Evolutionary conservation across 371 early-diverging fungal species (phyloP).

Genomic region (Lichtheimia ramosa): DNA sequence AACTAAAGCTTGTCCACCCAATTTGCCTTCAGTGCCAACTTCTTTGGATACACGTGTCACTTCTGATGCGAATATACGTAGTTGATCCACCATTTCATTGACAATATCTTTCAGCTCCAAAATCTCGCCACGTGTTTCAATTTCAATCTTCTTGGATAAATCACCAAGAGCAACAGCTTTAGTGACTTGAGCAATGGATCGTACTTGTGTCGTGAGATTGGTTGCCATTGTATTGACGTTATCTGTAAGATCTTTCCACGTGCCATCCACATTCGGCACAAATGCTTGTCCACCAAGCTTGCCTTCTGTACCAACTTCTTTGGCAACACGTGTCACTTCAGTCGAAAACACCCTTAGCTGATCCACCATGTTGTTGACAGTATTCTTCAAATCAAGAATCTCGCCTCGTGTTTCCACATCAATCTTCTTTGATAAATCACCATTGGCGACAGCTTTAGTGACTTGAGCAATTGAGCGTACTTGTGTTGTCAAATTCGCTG

Average conservation of each 20-base stretch:
- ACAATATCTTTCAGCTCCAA: no score
- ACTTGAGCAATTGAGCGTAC: slow-evolving; percentile 51
- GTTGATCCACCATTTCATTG: no score
- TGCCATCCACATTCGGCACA: no score
- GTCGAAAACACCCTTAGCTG: slow-evolving; percentile 21
- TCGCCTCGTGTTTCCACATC: slow-evolving; percentile 32
- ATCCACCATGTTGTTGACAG: slow-evolving; percentile 33
- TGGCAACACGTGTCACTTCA: no score
- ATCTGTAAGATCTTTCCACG: no score
- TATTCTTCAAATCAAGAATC: slow-evolving; percentile 38
- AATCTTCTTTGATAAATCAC: slow-evolving; percentile 40
- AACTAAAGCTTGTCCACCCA: no score
- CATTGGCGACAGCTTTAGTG: slow-evolving; percentile 37
- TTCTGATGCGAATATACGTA: no score
- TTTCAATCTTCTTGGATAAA: slow-evolving; percentile 36
- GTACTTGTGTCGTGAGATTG: slow-evolving; percentile 33
- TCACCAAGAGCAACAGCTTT: slow-evolving; percentile 59
- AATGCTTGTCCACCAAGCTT: no score
- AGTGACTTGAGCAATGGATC: slow-evolving; percentile 11
- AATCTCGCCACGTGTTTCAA: slow-evolving; percentile 38
- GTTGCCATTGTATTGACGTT: no score
- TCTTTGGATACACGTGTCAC: no score
- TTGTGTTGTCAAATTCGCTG: slow-evolving; percentile 44
- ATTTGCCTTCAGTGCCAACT: no score
- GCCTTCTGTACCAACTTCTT: no score